phyloP scores from a whole-genome alignment of 2,329 filamentous ascomycete species.

The Camillea tinctor region DNA sequence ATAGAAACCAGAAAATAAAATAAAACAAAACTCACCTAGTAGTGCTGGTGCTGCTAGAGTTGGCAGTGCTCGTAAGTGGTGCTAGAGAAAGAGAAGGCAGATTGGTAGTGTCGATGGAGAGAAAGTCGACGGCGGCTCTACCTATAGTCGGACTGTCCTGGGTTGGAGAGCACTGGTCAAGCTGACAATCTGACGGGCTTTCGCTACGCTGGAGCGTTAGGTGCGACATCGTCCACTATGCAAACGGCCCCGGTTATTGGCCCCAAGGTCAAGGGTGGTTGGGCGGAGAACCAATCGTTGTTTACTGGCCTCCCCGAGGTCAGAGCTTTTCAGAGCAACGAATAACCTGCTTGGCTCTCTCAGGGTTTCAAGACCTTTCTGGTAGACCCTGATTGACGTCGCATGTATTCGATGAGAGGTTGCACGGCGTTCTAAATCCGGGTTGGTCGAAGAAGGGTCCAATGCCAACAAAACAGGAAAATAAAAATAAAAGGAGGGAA shows the following conservation, averaged over 20 bases:
- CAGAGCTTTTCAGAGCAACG: constrained; percentile 33
- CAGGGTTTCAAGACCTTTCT: constrained; percentile 38
- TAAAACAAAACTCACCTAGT: background rate
- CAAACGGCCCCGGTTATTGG: constrained; percentile 27
- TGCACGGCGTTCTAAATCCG: constrained; percentile 16
- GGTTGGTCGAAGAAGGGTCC: constrained; percentile 12
- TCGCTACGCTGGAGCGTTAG: constrained; percentile 47
- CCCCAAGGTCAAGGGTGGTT: constrained; percentile 12
- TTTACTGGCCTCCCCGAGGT: constrained; percentile 28
- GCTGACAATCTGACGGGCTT: constrained; percentile 36
- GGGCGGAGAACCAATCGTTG: constrained; percentile 30
- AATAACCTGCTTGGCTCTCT: constrained; percentile 27
- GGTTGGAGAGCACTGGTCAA: constrained; percentile 19
- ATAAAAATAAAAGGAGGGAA: background rate
- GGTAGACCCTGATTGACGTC: constrained; percentile 48
- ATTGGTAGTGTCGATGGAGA: constrained; percentile 25
- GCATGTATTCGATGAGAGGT: constrained; percentile 37
- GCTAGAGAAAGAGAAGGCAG: constrained; percentile 25
- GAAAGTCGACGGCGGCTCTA: constrained; percentile 33
- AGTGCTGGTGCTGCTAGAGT: background rate
- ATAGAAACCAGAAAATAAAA: too few relatives aligned
- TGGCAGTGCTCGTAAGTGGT: too few relatives aligned
- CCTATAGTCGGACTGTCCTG: constrained; percentile 50
- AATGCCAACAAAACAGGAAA: background rate
- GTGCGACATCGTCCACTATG: constrained; percentile 53